These are phyloP conservation scores for Chaetomium strumarium DNA, from an alignment of 2,329 filamentous ascomycete species.

Conservation along the genomic window DNA sequence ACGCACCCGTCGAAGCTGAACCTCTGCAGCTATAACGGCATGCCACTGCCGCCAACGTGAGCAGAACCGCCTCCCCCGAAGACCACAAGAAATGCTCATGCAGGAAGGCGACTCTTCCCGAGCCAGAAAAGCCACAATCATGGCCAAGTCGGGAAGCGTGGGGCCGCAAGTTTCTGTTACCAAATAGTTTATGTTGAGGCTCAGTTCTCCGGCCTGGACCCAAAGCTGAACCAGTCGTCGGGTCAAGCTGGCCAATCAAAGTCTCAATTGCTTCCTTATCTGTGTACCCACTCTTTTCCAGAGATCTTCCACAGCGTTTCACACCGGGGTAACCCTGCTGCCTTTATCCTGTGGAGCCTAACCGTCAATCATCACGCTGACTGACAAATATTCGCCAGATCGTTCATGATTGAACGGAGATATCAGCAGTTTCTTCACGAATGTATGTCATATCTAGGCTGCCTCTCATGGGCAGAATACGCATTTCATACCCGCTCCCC, in stretches of 20 bases:
- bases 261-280: conserved; percentile 17
- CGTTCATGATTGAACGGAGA: neutral
- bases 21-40: no score
- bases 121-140: neutral
- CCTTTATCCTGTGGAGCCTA: conserved; percentile 11
- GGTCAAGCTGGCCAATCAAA: conserved; percentile 10
- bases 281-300: conserved; percentile 13
- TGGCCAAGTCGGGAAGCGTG: conserved; percentile 16
- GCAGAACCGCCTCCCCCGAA: no score
- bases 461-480: neutral
- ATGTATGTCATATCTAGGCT: neutral
- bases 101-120: neutral
- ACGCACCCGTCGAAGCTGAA: no score
- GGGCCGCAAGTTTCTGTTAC: conserved; percentile 15
- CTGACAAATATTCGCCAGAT: conserved; percentile 3
- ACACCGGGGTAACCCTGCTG: neutral
- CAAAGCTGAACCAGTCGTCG: neutral
- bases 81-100: no score
- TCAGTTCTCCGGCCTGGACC: neutral
- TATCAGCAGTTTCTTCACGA: neutral
- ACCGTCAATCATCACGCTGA: conserved; percentile 15
- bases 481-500: no score
- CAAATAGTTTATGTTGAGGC: conserved; percentile 17
- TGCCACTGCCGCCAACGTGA: no score
- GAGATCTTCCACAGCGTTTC: conserved; percentile 17